Evolutionary conservation across 2,329 filamentous ascomycete species (phyloP).

Genomic region (Exophiala mesophila): DNA sequence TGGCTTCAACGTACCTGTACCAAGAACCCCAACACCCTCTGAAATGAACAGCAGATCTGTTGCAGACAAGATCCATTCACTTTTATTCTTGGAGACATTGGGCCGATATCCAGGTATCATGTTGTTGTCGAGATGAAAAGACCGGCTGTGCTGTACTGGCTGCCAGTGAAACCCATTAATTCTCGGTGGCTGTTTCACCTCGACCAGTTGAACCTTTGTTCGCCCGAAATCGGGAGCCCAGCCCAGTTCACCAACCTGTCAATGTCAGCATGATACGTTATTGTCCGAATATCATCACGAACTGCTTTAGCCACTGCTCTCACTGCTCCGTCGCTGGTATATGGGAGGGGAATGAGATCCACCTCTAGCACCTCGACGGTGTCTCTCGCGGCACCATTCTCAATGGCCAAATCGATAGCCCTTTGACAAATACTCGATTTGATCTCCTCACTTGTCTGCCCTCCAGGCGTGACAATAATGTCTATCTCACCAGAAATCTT

Average conservation of each 20-base stretch:
- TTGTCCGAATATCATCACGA: no score
- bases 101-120: conserved; percentile 25
- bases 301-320: conserved; percentile 35
- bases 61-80: conserved; percentile 33
- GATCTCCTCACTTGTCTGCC: conserved; percentile 23
- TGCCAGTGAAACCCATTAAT: conserved; percentile 26
- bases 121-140: conserved; percentile 1
- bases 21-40: conserved; percentile 33
- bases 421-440: no score
- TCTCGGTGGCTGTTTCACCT: conserved; percentile 3
- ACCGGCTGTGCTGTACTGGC: conserved; percentile 1
- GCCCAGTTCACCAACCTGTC: no score
- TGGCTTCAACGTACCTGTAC: no score
- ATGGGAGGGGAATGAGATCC: conserved; percentile 35
- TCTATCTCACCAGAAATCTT: conserved; percentile 51
- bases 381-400: conserved; percentile 21
- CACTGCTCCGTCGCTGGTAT: conserved; percentile 28
- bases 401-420: conserved; percentile 36
- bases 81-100: conserved; percentile 31
- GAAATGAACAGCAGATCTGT: conserved; percentile 36
- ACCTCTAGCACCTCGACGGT: conserved; percentile 33
- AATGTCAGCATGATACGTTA: no score
- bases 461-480: conserved; percentile 44
- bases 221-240: no score
- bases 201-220: not conserved